phyloP scores from a whole-genome alignment of 1,284 basidiomycete genomes.

The Fereydounia khargensis region DNA sequence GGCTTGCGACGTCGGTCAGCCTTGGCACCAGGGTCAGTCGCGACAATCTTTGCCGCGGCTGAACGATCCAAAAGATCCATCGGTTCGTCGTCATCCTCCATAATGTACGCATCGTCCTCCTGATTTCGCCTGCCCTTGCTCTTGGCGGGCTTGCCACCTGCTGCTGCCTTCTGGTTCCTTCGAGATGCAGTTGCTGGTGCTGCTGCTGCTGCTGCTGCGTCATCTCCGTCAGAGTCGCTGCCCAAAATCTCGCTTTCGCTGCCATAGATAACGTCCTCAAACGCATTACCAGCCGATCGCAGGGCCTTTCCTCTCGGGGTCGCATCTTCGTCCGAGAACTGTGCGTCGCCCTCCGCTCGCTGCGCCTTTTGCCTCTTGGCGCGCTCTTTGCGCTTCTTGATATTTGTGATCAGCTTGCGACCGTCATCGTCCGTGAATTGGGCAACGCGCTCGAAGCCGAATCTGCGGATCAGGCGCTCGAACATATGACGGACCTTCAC shows the following conservation, averaged over 20 bases:
- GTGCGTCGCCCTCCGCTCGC: conserved; percentile 11
- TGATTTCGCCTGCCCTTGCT: conserved; percentile 6
- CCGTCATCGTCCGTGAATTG: conserved; percentile 65
- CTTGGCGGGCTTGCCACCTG: conserved; percentile 10
- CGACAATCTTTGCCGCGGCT: conserved; percentile 25
- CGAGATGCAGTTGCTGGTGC: conserved; percentile 17
- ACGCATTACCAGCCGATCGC: conserved; percentile 29
- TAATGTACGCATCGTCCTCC: conserved; percentile 64
- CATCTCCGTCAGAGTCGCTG: conserved; percentile 43
- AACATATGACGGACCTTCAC: conserved; percentile 93
- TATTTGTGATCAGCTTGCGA: conserved; percentile 80
- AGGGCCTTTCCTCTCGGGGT: background rate
- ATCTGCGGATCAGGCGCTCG: conserved; percentile 88
- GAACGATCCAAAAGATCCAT: conserved; percentile 85
- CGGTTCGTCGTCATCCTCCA: conserved; percentile 87
- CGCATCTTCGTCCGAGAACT: conserved; percentile 46
- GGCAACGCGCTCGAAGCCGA: conserved; percentile 79
- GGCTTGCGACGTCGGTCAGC: conserved; percentile 59
- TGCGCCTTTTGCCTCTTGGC: conserved; percentile 66
- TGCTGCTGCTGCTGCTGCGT: conserved; percentile 16
- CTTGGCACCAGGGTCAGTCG: conserved; percentile 20
- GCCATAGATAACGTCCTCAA: conserved; percentile 57
- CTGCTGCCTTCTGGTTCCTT: conserved; percentile 14
- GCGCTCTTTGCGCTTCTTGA: conserved; percentile 86
- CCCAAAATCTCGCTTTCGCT: conserved; percentile 39